Conservation (phyloP, 176 grass and related monocot species). For the Themeda triandra region DNA sequence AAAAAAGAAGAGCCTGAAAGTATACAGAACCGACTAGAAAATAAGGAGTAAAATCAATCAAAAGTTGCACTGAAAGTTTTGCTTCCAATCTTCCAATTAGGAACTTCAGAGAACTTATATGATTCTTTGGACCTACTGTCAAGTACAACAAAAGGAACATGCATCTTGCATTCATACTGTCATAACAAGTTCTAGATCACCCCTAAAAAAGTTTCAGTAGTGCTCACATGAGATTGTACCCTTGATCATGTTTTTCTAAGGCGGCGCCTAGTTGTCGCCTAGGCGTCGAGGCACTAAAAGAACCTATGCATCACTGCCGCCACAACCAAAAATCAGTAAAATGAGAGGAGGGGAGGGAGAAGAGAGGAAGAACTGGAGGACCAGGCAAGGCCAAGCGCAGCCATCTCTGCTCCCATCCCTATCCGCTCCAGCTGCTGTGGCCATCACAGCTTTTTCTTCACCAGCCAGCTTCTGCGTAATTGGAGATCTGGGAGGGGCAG, state of each 20-base stretch:
- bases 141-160: conserved; percentile 29
- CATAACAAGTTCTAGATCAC: background rate
- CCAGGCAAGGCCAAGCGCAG: background rate
- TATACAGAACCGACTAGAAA: conserved; percentile 9
- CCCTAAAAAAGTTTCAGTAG: background rate
- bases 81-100: background rate
- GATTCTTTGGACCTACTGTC: background rate
- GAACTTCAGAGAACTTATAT: background rate
- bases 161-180: background rate
- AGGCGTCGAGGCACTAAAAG: background rate
- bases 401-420: background rate
- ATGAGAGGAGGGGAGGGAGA: background rate
- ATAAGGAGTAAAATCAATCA: background rate
- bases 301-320: background rate
- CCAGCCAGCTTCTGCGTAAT: background rate
- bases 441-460: background rate
- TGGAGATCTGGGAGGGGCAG: background rate
- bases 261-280: background rate
- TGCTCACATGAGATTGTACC: conserved; percentile 1
- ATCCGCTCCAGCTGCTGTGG: background rate
- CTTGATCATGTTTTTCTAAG: background rate
- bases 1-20: background rate
- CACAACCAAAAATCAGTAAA: background rate
- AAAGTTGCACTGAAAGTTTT: background rate
- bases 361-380: background rate